Percentiles rank a stretch among this genome's conserved stretches.
These are phyloP conservation scores for Fusarium musae DNA, from an alignment of 2,329 filamentous ascomycete species.

Conservation along the genomic window DNA sequence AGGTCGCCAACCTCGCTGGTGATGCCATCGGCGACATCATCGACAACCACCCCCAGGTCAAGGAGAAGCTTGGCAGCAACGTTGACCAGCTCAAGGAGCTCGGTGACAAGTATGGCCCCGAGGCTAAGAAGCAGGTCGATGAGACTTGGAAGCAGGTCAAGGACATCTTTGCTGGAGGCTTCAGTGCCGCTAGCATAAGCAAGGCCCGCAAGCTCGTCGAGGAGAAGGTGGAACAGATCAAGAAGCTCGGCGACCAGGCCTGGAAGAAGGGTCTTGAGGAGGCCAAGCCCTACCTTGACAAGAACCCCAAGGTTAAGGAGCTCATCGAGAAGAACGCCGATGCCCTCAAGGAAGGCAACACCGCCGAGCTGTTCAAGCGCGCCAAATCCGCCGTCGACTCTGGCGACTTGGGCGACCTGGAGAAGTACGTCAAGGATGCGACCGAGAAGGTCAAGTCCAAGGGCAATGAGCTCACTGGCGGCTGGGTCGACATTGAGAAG, in stretches of 20 bases:
- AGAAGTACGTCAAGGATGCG: conserved; percentile 50
- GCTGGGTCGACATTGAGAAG: conserved; percentile 64
- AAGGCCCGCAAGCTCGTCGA: conserved; percentile 72
- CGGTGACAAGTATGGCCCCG: conserved; percentile 76
- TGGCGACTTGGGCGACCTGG: conserved; percentile 63
- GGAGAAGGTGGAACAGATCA: conserved; percentile 75
- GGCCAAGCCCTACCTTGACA: conserved; percentile 77
- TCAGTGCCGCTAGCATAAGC: conserved; percentile 63
- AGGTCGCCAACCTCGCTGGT: conserved; percentile 69
- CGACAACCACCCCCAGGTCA: conserved; percentile 78
- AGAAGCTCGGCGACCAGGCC: conserved; percentile 75
- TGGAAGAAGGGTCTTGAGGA: conserved; percentile 78
- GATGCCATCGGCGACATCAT: conserved; percentile 73
- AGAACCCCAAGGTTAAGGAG: conserved; percentile 80
- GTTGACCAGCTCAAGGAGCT: conserved; percentile 76
- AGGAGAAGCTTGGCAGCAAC: conserved; percentile 76
- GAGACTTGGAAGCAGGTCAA: conserved; percentile 75
- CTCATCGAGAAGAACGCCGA: conserved; percentile 77
- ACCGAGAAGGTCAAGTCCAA: conserved; percentile 58
- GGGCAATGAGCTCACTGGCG: conserved; percentile 50
- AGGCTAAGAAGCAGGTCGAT: conserved; percentile 80
- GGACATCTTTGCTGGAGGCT: conserved; percentile 70
- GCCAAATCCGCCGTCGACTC: conserved; percentile 70
- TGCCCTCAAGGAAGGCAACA: conserved; percentile 73
- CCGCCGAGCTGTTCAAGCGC: conserved; percentile 70